Evolutionary conservation across 306 rosid genomes (phyloP), one percentile per base, ranked within the genome.

Genomic region (Argentina anserina): DNA sequence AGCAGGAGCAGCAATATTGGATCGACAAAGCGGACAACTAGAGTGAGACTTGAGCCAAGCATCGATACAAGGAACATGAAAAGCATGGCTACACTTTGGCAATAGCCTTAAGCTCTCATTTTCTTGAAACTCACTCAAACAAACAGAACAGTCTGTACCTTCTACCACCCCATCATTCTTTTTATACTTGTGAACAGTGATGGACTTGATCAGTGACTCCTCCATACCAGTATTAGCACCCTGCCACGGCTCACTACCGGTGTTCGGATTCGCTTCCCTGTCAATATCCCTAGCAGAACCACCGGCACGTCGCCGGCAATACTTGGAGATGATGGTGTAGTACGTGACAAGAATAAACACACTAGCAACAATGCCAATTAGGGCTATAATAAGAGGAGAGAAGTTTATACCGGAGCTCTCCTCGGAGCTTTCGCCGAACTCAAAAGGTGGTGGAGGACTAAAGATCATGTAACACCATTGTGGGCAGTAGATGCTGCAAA

Each of bases 21-120:
- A 80, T 25, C 98, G 90, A 65, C 96, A 92, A 9, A 92, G 75
- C 9, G 98, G 96, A 52, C 98, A 92, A 26, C 83, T 86, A 0
- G 96, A 84, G 67, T 86, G 79, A 11, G 96, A 88, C 71, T 81
- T 84, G 39, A 92, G 78, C 98, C 98, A 92, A 5, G 87, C 47
- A 40, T 92, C 98, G 60, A 92, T 92, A 58, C 96, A 92, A 37
- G 90, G 92, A 6, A 88, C 88, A 67, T 92, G 96, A 70, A 92
- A 92, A 0, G 96, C 96, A 36, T 92, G 97, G 80, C 76, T 88
- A 43, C 97, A 92, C 50, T 81, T 86, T 0, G 97, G 94, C 77
- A 92, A 69, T 7, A 92, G 61, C 70, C 97, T 82, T 17, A 92
- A 59, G 56, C 78, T 85, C 74, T 92, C 90, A 33, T 84, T 76